Evolutionary conservation across 108 stramenopile genomes (phyloP), one percentile per base, ranked within the genome.

Genomic region (Poteriospumella lacustris): DNA sequence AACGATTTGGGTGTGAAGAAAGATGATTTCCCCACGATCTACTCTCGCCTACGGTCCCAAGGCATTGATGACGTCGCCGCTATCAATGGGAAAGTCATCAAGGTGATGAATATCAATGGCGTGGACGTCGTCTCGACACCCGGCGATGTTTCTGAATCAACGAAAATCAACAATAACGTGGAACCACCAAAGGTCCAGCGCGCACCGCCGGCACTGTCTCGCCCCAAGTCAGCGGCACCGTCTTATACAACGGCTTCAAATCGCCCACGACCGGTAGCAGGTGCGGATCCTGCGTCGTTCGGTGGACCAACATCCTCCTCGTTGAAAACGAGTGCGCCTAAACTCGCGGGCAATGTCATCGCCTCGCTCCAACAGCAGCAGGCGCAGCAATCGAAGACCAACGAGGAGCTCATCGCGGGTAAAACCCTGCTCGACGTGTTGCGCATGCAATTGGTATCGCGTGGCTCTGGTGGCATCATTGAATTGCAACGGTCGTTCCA

Each of bases 31-130:
- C 15, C 9, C 29, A 5, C 26, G 33, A 76, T 76, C 38, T 76
- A 34, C 34, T 28, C 29, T 56, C 0, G 76, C 43, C 47, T 76
- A 59, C 19, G 29, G 34, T 26, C 76, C 39, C 58, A 76, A 58
- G 76, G 76, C n/a, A 38, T 1, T 28, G 58, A 38, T 0, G 44
- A 43, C 34, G 29, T 73, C 72, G 9, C 19, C 26, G 31, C 58
- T 29, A 59, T 59, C 9, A 76, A 58, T 33, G 58, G 31, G 33
- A 76, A 58, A 24, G 1, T 33, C 31, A 76, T 76, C 38, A 76
- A 76, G n/a, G 12, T 38, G 5, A 5, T 59, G 29, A 59, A 59
- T 58, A 1, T 76, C 19, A 76, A 76, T 31, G 76, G 76, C 9
- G 9, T 59, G 58, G 76, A 58, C 26, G 33, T 59, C 26, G 58